Evolutionary conservation across 1,284 basidiomycete genomes (phyloP).

Genomic region (Cryptococcus sp.): DNA sequence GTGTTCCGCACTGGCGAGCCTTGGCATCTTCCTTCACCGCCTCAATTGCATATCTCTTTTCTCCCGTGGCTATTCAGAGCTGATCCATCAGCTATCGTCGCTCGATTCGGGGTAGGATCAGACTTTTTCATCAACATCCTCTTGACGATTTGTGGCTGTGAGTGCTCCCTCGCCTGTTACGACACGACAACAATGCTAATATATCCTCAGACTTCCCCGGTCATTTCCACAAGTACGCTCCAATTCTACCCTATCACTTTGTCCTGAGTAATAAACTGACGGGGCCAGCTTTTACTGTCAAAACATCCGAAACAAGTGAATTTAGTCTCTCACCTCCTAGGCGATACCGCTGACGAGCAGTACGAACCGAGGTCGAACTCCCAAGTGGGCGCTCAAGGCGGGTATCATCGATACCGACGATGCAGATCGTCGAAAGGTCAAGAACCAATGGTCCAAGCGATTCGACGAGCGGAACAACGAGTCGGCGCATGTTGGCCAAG

Average conservation of each 20-base stretch:
- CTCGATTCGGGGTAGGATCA: constrained; percentile 83
- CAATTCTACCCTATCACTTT: neutral
- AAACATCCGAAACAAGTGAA: constrained; percentile 83
- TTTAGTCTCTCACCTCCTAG: neutral
- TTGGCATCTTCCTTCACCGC: no score
- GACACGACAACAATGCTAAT: neutral
- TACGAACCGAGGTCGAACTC: constrained; percentile 81
- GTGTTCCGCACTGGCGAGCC: neutral
- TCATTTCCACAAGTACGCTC: constrained; percentile 47
- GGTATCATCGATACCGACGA: constrained; percentile 75
- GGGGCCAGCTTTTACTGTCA: constrained; percentile 79
- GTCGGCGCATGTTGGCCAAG: constrained; percentile 64
- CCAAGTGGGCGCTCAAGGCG: constrained; percentile 87
- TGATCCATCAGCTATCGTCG: constrained; percentile 67
- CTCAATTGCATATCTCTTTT: neutral
- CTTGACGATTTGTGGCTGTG: constrained; percentile 83
- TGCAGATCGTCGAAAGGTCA: constrained; percentile 66
- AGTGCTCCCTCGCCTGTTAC: constrained; percentile 22
- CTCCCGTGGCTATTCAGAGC: neutral
- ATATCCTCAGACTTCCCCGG: constrained; percentile 41
- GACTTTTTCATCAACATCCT: constrained; percentile 93
- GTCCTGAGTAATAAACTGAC: neutral
- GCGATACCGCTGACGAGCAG: constrained; percentile 10
- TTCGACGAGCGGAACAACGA: constrained; percentile 76
- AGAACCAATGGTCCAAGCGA: constrained; percentile 77